phyloP scores from a whole-genome alignment of 345 rosid species.

The Pugionium cornutum region DNA sequence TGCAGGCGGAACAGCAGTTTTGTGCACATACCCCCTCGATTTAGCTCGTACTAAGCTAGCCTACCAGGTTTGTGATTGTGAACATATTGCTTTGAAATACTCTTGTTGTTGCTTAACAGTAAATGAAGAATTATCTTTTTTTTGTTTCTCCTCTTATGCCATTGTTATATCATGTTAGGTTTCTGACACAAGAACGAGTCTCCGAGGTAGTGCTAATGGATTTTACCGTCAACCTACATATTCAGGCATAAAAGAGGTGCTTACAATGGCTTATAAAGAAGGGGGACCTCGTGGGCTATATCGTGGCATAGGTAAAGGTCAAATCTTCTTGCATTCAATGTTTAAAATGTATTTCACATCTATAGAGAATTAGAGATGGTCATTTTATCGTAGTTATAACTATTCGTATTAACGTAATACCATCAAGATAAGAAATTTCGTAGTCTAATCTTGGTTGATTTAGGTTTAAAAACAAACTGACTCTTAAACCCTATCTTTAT shows the following conservation, averaged over 20 bases:
- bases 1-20: constrained; percentile 96
- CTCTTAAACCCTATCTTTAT: background rate
- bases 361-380: background rate
- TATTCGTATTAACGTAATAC: constrained; percentile 14
- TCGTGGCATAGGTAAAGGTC: constrained; percentile 76
- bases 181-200: constrained; percentile 46
- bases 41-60: constrained; percentile 97
- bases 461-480: background rate
- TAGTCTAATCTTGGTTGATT: constrained; percentile 14
- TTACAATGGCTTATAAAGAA: constrained; percentile 71
- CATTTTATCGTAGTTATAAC: background rate
- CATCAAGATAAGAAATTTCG: background rate
- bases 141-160: constrained; percentile 18
- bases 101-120: constrained; percentile 7
- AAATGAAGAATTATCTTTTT: background rate
- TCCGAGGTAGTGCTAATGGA: constrained; percentile 44
- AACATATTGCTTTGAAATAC: background rate
- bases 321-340: constrained; percentile 6
- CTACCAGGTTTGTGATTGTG: constrained; percentile 66
- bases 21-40: constrained; percentile 94
- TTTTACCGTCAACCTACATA: constrained; percentile 58
- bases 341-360: background rate
- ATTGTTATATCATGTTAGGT: constrained; percentile 50
- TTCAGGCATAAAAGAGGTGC: constrained; percentile 73
- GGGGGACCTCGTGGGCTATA: constrained; percentile 81